phyloP scores from a whole-genome alignment of 2,329 filamentous ascomycete genomes.

The Xylariaceae sp. region DNA sequence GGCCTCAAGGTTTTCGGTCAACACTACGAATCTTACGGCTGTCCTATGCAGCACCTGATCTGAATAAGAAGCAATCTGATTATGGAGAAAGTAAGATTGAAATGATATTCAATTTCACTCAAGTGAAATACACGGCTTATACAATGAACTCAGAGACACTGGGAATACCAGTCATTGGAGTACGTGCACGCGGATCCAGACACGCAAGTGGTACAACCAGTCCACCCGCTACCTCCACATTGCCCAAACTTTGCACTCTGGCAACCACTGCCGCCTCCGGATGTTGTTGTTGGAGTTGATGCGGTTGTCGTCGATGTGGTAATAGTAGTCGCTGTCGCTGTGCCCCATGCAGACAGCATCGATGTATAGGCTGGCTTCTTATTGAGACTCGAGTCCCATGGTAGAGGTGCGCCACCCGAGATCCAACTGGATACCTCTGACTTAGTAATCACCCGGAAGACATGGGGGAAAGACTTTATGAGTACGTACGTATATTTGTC shows the following conservation, averaged over 20 bases:
- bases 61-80: no score
- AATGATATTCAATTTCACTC: no score
- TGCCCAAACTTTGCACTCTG: slow-evolving; percentile 3
- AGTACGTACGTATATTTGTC: slow-evolving; percentile 29
- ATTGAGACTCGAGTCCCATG: slow-evolving; percentile 30
- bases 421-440: slow-evolving; percentile 22
- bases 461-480: no score
- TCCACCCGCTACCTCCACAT: slow-evolving; percentile 3
- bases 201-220: slow-evolving; percentile 1
- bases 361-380: slow-evolving; percentile 33
- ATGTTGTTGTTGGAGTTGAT: neutral
- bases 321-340: slow-evolving; percentile 1
- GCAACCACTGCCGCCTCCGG: slow-evolving; percentile 1
- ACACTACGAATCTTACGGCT: no score
- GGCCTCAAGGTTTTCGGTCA: no score
- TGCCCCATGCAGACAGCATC: slow-evolving; percentile 20
- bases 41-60: no score
- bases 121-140: no score
- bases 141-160: no score
- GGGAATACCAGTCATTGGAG: slow-evolving; percentile 7
- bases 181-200: slow-evolving; percentile 4
- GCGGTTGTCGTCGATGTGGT: neutral
- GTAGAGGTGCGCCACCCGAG: slow-evolving; percentile 29
- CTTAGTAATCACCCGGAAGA: no score
- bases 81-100: no score